Base-by-base conservation (phyloP, 2,329 filamentous ascomycete species). In the Mollisia scopiformis region DNA sequence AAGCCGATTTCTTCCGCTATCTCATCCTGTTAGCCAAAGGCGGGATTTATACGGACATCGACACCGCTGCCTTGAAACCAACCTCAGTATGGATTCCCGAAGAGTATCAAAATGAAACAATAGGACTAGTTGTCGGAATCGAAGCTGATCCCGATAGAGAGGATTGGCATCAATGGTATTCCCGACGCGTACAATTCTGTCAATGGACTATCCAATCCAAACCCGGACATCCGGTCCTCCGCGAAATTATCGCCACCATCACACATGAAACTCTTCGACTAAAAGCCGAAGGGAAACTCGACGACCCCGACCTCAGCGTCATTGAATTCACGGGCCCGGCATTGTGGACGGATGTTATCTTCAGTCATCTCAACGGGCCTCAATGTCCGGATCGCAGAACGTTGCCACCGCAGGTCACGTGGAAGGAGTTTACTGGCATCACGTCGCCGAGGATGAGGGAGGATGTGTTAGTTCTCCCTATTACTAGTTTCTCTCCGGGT, bases 11-110 rank as follows among this genome's bases (percentile, higher is more conserved):
- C 66, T 85, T 89, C 72, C 82, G 87, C 65, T 89, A 89, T 73
- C 80, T 89, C 63, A 84, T 89, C 59, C 80, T 94, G 60, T 84
- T 92, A 53, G 89, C 89, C n/a, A 83, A 91, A 63, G 90, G 90
- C 52, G 90, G 91, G 27, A 87, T 93, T 64, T 99, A 98, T 78
- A 88, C 88, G 54, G 91, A 94, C 73, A 98, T 99, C 70, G 95
- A 99, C 75, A 98, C 94, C 0, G 85, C 83, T 25, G 93, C 92
- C 6, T 81, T 98, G 70, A 87, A 89, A 75, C 90, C 91, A 62
- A 93, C 93, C 3, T 80, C 88, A 11, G 89, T 95, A 52, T 99
- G 94, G 94, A 83, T 99, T 8, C 93, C 94, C 1, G 75, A 47
- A 27, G 43, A 27, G 3, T 2, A 27, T 6, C 21, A 11, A 14